Conservation (phyloP, 2,329 filamentous ascomycete genomes). For the Fusarium sp. region DNA sequence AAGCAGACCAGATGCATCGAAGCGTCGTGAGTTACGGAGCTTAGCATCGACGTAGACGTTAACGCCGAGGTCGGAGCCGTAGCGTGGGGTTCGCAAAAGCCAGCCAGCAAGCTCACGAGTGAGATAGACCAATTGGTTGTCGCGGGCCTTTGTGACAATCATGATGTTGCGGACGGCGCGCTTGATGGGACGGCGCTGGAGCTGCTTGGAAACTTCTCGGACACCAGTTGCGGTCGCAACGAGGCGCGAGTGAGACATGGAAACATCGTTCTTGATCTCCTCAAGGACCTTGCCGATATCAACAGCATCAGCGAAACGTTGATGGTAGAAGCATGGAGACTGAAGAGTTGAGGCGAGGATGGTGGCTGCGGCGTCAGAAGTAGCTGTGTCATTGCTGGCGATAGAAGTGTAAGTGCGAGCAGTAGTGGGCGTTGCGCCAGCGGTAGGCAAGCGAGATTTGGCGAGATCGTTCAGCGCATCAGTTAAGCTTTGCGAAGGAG, state of each 20-base stretch:
- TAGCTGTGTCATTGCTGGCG: conserved; percentile 23
- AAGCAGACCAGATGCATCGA: conserved; percentile 79
- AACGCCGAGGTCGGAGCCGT: conserved; percentile 89
- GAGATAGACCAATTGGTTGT: conserved; percentile 90
- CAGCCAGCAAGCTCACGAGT: conserved; percentile 89
- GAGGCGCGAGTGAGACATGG: conserved; percentile 90
- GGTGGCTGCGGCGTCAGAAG: conserved; percentile 29
- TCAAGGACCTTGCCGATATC: conserved; percentile 95
- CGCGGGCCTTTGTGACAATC: conserved; percentile 98
- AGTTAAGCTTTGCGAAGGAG: conserved; percentile 72
- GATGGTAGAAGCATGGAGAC: conserved; percentile 97
- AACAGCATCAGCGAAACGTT: conserved; percentile 94
- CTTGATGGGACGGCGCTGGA: conserved; percentile 91
- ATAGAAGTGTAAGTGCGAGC: conserved; percentile 31
- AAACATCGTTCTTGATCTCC: conserved; percentile 90
- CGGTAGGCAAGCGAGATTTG: conserved; percentile 52
- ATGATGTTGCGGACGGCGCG: conserved; percentile 93
- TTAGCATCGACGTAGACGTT: conserved; percentile 99
- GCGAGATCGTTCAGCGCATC: conserved; percentile 68
- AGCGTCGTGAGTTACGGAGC: conserved; percentile 86
- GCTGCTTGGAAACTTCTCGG: conserved; percentile 93
- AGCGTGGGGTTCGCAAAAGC: conserved; percentile 88
- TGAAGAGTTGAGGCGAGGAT: conserved; percentile 67
- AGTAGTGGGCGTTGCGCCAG: conserved; percentile 39
- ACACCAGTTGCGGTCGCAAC: conserved; percentile 96